A percentile compares a stretch with the other conserved stretches of the same genome.
These are phyloP conservation scores for Teratosphaeriaceae sp. DNA, from an alignment of 2,329 filamentous ascomycete species.

Conservation along the genomic window DNA sequence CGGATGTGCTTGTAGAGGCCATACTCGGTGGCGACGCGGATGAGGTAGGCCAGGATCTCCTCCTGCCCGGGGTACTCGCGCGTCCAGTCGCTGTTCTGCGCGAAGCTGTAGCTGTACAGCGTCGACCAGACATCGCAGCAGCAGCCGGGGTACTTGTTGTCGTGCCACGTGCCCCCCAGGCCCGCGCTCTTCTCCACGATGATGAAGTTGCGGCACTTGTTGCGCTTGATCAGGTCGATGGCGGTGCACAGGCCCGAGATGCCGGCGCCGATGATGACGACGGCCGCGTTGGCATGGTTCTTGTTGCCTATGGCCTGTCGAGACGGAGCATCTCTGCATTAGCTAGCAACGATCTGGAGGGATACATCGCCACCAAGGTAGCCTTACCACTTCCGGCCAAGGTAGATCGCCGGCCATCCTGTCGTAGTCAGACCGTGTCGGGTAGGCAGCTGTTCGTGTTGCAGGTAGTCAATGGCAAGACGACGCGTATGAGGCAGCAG, in stretches of 20 bases:
- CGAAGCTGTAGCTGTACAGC: constrained; percentile 56
- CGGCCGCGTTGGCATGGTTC: constrained; percentile 46
- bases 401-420: constrained; percentile 36
- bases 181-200: constrained; percentile 51
- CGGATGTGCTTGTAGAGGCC: constrained; percentile 51
- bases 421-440: no score
- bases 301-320: constrained; percentile 39
- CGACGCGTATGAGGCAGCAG: no score
- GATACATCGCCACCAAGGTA: no score
- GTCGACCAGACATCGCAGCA: constrained; percentile 50
- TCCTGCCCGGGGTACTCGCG: constrained; percentile 54
- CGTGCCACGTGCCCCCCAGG: constrained; percentile 48
- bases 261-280: constrained; percentile 51
- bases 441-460: no score
- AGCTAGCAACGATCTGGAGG: no score
- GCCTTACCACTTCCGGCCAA: constrained; percentile 34
- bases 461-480: no score
- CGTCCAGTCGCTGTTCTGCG: constrained; percentile 53
- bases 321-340: not conserved
- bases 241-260: constrained; percentile 47
- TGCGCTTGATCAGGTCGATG: constrained; percentile 49
- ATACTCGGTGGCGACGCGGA: constrained; percentile 47
- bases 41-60: constrained; percentile 53
- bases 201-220: constrained; percentile 49
- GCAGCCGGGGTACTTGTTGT: constrained; percentile 52